Conservation (phyloP, 441 rosid genomes). For the Syzygium syzygioides region DNA sequence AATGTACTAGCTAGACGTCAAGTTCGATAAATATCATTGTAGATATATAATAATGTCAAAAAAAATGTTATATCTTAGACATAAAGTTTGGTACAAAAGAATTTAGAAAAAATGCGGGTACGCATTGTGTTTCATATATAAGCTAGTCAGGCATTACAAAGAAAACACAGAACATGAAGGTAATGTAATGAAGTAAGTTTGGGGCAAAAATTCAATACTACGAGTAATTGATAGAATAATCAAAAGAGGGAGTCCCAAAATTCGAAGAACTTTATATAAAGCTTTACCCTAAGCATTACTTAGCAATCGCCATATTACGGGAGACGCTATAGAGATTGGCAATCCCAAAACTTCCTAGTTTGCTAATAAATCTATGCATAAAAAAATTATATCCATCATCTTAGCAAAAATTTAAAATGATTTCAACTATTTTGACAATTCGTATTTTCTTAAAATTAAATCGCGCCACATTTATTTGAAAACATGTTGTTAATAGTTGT, state of each 20-base stretch:
- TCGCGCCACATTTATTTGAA: not conserved
- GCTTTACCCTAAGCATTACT: not conserved
- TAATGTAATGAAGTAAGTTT: not conserved
- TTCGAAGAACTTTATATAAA: not conserved
- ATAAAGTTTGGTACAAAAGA: not conserved
- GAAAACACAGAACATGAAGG: not conserved
- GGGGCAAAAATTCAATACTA: not conserved
- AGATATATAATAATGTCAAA: not conserved
- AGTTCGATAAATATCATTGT: not conserved
- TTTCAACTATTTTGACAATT: not conserved
- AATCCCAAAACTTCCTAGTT: not conserved
- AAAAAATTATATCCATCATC: not conserved
- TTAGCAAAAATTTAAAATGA: not conserved
- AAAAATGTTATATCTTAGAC: not conserved
- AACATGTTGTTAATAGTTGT: too few relatives aligned
- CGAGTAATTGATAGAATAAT: not conserved
- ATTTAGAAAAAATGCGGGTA: not conserved
- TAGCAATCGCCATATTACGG: not conserved
- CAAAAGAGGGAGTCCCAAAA: not conserved
- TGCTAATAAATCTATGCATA: not conserved
- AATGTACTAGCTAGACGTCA: not conserved
- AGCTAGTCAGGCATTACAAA: not conserved
- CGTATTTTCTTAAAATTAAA: not conserved
- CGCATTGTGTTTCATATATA: not conserved
- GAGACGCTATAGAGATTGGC: not conserved